Conservation (phyloP, 192 early-diverging fungal species). For the Coemansia sp. region DNA sequence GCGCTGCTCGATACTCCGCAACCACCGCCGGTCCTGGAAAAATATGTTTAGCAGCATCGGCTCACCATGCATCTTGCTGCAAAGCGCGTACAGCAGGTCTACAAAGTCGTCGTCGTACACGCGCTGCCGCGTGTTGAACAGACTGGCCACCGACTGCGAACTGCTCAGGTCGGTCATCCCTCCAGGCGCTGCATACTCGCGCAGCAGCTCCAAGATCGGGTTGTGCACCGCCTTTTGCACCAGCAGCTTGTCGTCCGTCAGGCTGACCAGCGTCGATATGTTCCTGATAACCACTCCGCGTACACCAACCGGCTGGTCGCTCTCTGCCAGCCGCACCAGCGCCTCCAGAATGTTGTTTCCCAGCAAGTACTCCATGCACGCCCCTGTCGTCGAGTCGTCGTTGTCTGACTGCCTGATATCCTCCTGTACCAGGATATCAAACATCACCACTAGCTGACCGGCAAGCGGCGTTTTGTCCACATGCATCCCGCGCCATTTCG, state of each 20-base stretch:
- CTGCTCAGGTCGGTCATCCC: conserved; percentile 2
- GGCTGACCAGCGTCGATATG: conserved; percentile 72
- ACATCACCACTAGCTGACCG: conserved; percentile 69
- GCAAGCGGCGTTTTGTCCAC: conserved; percentile 79
- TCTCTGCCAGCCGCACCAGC: conserved; percentile 73
- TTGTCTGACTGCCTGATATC: conserved; percentile 59
- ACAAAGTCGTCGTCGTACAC: conserved; percentile 40
- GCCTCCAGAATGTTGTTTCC: conserved; percentile 76
- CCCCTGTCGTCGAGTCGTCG: conserved; percentile 71
- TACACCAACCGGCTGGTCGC: conserved; percentile 75
- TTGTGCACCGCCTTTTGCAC: conserved; percentile 88
- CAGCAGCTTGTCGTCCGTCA: conserved; percentile 84
- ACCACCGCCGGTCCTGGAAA: conserved; percentile 46
- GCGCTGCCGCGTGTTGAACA: conserved; percentile 17
- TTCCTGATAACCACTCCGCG: conserved; percentile 76
- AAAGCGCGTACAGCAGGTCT: conserved; percentile 42
- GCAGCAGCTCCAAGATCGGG: conserved; percentile 73
- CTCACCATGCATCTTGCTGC: conserved; percentile 51
- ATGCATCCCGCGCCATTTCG: conserved; percentile 36
- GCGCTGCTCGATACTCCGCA: conserved; percentile 42
- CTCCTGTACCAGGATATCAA: conserved; percentile 87
- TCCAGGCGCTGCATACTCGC: conserved; percentile 52
- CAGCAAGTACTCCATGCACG: conserved; percentile 88
- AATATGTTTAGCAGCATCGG: conserved; percentile 50
- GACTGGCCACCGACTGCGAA: conserved; percentile 14